phyloP scores from a whole-genome alignment of 768 basidiomycete species.

The Atractiella rhizophila region DNA sequence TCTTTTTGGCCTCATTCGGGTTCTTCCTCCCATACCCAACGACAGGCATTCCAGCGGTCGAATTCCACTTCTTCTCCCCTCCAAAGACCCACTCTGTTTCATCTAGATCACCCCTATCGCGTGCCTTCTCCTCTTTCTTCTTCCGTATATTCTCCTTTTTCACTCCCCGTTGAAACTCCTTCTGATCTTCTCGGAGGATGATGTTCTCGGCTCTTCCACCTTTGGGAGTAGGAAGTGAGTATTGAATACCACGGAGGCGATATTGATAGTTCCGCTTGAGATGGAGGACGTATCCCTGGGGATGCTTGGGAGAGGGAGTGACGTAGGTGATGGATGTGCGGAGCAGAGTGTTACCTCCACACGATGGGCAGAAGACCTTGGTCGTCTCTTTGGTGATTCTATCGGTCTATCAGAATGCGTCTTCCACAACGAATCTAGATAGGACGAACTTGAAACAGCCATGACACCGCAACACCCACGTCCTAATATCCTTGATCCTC shows the following conservation, averaged over 20 bases:
- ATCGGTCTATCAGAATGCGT: constrained; percentile 1
- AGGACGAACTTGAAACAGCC: constrained; percentile 91
- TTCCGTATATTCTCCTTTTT: constrained; percentile 38
- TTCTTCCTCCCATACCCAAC: constrained; percentile 41
- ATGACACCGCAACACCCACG: constrained; percentile 87
- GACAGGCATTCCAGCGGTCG: constrained; percentile 5
- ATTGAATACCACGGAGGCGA: constrained; percentile 67
- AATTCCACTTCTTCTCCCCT: background rate
- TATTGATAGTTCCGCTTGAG: constrained; percentile 92
- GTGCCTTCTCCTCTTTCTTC: constrained; percentile 26
- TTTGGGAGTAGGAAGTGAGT: constrained; percentile 73
- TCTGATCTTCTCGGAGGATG: constrained; percentile 77
- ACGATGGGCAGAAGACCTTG: constrained; percentile 91
- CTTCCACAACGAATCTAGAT: background rate
- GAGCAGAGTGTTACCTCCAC: constrained; percentile 62
- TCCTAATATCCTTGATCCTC: constrained; percentile 69
- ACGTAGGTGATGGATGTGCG: constrained; percentile 60
- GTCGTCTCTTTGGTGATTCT: constrained; percentile 89
- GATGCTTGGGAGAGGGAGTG: constrained; percentile 20
- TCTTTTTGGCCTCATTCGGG: constrained; percentile 49
- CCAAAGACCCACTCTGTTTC: background rate
- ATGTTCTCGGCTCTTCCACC: constrained; percentile 58
- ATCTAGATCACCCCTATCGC: constrained; percentile 72
- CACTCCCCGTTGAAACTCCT: constrained; percentile 59
- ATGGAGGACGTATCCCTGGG: constrained; percentile 50